Conservation (phyloP, 148 eudicot species). For the Vaccinium darrowii region DNA sequence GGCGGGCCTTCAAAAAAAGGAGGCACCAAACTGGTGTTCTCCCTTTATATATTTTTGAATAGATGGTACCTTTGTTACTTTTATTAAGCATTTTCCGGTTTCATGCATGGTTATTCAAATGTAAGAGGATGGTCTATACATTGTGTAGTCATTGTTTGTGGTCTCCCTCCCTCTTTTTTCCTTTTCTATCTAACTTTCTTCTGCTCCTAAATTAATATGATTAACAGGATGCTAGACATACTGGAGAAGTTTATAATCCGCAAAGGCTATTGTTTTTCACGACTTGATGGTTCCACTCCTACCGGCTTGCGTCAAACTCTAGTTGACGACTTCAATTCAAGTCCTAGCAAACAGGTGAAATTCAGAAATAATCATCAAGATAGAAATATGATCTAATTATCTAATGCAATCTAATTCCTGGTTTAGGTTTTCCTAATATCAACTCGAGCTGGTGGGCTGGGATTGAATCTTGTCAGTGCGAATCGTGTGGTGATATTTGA, state of each 20-base stretch:
- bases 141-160: neutral
- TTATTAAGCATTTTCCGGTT: neutral
- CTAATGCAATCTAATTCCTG: constrained; percentile 1
- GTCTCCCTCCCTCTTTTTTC: neutral
- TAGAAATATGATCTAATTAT: neutral
- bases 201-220: constrained; percentile 16
- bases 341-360: constrained; percentile 94
- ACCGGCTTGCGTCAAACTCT: constrained; percentile 82
- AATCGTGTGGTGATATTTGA: constrained; percentile 15
- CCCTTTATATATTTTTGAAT: no score
- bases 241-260: constrained; percentile 88
- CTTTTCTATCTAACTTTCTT: neutral
- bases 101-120: neutral
- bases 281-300: constrained; percentile 96
- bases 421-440: constrained; percentile 11
- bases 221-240: constrained; percentile 87
- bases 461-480: constrained; percentile 16
- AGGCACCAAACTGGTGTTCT: no score
- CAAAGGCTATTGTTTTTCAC: constrained; percentile 82
- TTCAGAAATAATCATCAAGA: neutral
- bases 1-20: no score
- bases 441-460: constrained; percentile 18
- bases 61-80: neutral
- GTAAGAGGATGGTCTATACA: neutral
- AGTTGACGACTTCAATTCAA: constrained; percentile 92